Evolutionary conservation across 305 asterid genomes (phyloP).

Genomic region (Rubia tinctorum): DNA sequence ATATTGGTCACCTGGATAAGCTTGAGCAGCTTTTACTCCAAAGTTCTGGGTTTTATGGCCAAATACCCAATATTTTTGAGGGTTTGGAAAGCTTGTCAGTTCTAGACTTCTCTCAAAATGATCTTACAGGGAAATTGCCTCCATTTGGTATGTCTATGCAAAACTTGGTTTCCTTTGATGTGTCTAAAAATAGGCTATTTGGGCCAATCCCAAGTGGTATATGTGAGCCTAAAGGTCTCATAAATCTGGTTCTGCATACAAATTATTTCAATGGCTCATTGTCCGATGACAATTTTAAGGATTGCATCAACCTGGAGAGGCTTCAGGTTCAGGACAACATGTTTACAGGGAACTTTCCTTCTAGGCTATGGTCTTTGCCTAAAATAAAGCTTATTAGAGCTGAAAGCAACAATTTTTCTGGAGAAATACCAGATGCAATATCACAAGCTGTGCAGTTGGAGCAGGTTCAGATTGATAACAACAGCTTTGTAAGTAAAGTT

Average conservation of each 20-base stretch:
- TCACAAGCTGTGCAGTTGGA: conserved; percentile 67
- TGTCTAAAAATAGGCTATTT: conserved; percentile 66
- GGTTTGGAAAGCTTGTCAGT: conserved; percentile 48
- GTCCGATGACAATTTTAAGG: conserved; percentile 32
- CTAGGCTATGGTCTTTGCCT: conserved; percentile 71
- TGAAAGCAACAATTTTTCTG: conserved; percentile 73
- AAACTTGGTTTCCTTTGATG: conserved; percentile 72
- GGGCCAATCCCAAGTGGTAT: conserved; percentile 62
- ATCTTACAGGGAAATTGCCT: conserved; percentile 61
- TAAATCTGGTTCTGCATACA: conserved; percentile 48
- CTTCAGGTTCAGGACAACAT: conserved; percentile 82
- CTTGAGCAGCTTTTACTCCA: conserved; percentile 62
- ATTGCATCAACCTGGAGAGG: conserved; percentile 65
- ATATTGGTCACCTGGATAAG: conserved; percentile 44
- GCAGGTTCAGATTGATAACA: conserved; percentile 91
- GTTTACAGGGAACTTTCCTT: conserved; percentile 61
- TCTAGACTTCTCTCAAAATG: conserved; percentile 67
- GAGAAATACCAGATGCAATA: conserved; percentile 71
- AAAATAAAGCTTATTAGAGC: conserved; percentile 68
- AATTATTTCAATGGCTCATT: conserved; percentile 67
- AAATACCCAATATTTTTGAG: conserved; percentile 49
- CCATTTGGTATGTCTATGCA: conserved; percentile 43
- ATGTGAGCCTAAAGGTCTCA: conserved; percentile 56
- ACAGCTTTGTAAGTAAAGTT: conserved; percentile 52
- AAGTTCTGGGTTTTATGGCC: conserved; percentile 73